Evolutionary conservation across 2,329 filamentous ascomycete genomes (phyloP).

Genomic region (Trichoderma sp.): DNA sequence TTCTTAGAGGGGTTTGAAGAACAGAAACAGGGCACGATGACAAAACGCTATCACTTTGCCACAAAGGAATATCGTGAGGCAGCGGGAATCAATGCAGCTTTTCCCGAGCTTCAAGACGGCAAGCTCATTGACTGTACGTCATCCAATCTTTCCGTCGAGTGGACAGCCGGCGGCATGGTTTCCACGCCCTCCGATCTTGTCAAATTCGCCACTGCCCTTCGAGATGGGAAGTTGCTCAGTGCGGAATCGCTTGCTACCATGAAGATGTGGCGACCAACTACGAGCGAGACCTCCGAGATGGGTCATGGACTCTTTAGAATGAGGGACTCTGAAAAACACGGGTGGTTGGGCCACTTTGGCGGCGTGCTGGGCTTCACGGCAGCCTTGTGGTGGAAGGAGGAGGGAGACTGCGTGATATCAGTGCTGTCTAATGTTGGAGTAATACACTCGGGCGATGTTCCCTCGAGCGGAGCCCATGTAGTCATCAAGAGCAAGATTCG

Average conservation of each 20-base stretch:
- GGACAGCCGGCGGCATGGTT: slow-evolving; percentile 24
- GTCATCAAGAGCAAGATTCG: neutral
- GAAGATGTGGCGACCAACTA: slow-evolving; percentile 20
- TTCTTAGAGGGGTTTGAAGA: slow-evolving; percentile 23
- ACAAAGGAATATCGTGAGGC: slow-evolving; percentile 17
- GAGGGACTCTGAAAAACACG: neutral
- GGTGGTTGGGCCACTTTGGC: neutral
- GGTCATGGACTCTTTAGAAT: slow-evolving; percentile 23
- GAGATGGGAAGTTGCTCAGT: slow-evolving; percentile 18
- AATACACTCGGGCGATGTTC: neutral
- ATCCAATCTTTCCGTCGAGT: slow-evolving; percentile 24
- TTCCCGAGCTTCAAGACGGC: slow-evolving; percentile 9
- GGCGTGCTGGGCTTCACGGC: neutral
- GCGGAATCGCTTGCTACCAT: slow-evolving; percentile 15
- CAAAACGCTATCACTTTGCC: slow-evolving; percentile 22
- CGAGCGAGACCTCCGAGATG: slow-evolving; percentile 8
- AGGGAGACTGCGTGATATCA: neutral
- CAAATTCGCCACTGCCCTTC: slow-evolving; percentile 21
- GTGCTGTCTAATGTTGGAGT: neutral
- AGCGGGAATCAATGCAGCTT: slow-evolving; percentile 19
- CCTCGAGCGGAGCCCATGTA: neutral
- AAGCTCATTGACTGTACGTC: slow-evolving; percentile 22
- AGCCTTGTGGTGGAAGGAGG: neutral
- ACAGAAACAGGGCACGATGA: neutral
- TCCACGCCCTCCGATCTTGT: slow-evolving; percentile 21